These are phyloP conservation scores for Jacaranda mimosifolia DNA, from an alignment of 257 asterid genomes.

Conservation along the genomic window DNA sequence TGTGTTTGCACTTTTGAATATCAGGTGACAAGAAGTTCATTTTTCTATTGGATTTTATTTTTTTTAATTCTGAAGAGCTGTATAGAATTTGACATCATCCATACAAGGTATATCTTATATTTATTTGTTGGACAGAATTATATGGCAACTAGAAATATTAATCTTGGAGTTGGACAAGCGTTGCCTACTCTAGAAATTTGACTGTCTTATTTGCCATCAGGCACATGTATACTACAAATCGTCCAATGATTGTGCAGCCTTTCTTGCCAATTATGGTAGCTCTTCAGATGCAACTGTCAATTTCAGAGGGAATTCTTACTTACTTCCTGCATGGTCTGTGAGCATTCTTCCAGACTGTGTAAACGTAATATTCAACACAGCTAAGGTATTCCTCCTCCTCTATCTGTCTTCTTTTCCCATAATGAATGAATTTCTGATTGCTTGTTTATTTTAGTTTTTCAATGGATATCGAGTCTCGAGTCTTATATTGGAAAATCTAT, in stretches of 20 bases:
- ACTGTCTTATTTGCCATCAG: conserved; percentile 46
- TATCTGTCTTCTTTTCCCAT: conserved; percentile 1
- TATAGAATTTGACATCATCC: background rate
- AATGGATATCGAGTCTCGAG: background rate
- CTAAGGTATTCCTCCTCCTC: conserved; percentile 57
- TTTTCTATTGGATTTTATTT: too few species aligned
- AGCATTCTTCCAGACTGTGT: conserved; percentile 87
- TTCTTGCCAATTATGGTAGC: conserved; percentile 79
- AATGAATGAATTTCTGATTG: background rate
- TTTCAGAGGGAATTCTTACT: conserved; percentile 70
- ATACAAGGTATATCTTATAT: background rate
- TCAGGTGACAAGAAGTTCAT: too few species aligned
- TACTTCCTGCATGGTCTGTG: conserved; percentile 91
- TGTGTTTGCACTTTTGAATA: background rate
- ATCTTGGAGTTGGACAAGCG: background rate
- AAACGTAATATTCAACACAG: conserved; percentile 77
- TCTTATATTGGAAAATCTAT: too few species aligned
- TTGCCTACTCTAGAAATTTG: background rate
- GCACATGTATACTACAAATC: conserved; percentile 77
- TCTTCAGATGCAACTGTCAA: conserved; percentile 62
- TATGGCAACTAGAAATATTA: conserved; percentile 8
- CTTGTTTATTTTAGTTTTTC: background rate
- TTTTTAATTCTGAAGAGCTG: too few species aligned
- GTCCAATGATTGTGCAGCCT: conserved; percentile 73
- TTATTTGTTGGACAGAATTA: conserved; percentile 10